Base-by-base conservation (phyloP, 208 protist genomes). In the Sergeia podlipaevii region DNA sequence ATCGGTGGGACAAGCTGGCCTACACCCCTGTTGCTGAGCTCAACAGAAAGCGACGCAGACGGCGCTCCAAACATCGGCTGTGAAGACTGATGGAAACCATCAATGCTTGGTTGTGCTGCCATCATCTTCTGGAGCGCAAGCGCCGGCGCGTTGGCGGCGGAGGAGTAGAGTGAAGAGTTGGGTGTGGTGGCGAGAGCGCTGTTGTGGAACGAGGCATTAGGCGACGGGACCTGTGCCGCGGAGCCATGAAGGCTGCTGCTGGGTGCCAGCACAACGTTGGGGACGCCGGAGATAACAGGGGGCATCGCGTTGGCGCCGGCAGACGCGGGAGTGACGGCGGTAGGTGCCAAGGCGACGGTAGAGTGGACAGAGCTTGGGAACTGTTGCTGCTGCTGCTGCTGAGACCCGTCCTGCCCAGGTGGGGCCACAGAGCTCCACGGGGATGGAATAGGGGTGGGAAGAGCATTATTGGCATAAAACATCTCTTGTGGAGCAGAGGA, bases 71-170 rank as follows among this genome's bases (percentile, higher is more conserved):
- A 43, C n/a, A 33, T 66, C 38, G 39, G 39, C 26, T n/a, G n/a
- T n/a, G 52, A 37, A 7, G 53, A 56, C 24, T 49, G 33, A 7
- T 54, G 49, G 37, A 49, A 34, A 28, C 64, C 64, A 21, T 65
- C 48, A 37, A 77, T 71, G 60, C 72, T 24, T 42, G 70, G 63
- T 0, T 63, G 57, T 18, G 62, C 39, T 5, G 61, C 57, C 18
- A 83, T 62, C 47, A 83, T 46, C 15, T 55, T 51, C 43, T 68
- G 67, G 30, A 66, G 37, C 44, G 50, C 45, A 11, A 67, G 43
- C 32, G 45, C 51, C 17, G 66, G 17, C 1, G 61, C 4, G 17
- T 49, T 32, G 30, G 53, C 49, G 20, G 73, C 63, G 47, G 44
- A 24, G 18, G 41, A 52, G 65, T 55, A 77, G 27, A 55, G 52